These are phyloP conservation scores for Fusarium sp. DNA, from an alignment of 2,329 filamentous ascomycete genomes.

Conservation along the genomic window DNA sequence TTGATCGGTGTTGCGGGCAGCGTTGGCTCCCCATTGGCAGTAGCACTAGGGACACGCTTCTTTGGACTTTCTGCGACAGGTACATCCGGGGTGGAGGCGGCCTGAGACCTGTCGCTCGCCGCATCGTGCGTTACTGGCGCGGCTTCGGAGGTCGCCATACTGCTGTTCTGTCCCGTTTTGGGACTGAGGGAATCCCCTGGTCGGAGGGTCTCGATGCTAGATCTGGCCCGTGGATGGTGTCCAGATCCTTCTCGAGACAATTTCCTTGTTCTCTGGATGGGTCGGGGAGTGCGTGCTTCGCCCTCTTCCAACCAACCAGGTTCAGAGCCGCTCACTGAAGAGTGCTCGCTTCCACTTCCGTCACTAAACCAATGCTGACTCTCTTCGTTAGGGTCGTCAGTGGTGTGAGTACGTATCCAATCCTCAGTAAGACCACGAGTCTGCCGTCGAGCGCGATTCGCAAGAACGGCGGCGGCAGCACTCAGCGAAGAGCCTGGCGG, in stretches of 20 bases:
- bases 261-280: conserved; percentile 44
- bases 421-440: conserved; percentile 78
- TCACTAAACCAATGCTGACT: conserved; percentile 87
- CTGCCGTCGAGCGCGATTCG: conserved; percentile 70
- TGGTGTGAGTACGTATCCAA: conserved; percentile 88
- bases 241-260: conserved; percentile 49
- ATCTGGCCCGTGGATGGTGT: conserved; percentile 60
- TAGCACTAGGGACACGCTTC: conserved; percentile 35
- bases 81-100: conserved; percentile 42
- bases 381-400: conserved; percentile 73
- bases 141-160: conserved; percentile 50
- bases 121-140: conserved; percentile 46
- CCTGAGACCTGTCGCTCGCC: conserved; percentile 44
- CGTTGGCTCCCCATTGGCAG: conserved; percentile 47
- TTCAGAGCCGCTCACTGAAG: conserved; percentile 77
- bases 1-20: conserved; percentile 53
- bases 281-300: conserved; percentile 61
- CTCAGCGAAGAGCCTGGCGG: conserved; percentile 53
- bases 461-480: conserved; percentile 71
- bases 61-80: conserved; percentile 45
- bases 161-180: conserved; percentile 47
- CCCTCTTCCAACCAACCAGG: conserved; percentile 65
- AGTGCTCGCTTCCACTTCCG: conserved; percentile 75
- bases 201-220: conserved; percentile 68
- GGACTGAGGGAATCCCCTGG: conserved; percentile 47